Conservation (phyloP, 305 asterid species). For the Fraxinus sp. region DNA sequence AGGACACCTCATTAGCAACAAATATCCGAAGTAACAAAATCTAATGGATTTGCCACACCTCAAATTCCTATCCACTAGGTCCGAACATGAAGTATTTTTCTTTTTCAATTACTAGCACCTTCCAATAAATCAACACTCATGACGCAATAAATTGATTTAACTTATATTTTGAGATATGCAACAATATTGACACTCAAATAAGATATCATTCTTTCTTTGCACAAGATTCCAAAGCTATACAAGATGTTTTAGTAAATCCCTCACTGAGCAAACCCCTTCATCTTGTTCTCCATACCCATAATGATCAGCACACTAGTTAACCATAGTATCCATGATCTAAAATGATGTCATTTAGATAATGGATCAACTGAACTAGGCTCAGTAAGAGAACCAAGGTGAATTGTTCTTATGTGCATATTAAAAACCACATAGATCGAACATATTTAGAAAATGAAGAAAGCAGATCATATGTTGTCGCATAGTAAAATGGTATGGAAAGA, state of each 20-base stretch:
- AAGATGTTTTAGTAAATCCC: neutral
- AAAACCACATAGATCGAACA: neutral
- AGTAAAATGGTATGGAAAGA: neutral
- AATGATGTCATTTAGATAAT: neutral
- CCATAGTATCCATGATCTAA: neutral
- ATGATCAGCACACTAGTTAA: neutral
- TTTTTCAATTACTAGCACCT: neutral
- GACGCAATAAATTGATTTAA: neutral
- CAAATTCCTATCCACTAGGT: neutral
- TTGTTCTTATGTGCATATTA: neutral
- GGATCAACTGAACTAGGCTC: neutral
- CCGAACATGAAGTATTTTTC: neutral
- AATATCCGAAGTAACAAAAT: neutral
- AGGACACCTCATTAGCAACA: conserved; percentile 10
- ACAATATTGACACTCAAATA: neutral
- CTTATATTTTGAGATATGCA: neutral
- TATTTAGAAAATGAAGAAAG: neutral
- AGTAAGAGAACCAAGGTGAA: neutral
- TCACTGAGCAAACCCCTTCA: neutral
- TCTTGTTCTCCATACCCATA: neutral
- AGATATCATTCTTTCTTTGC: neutral
- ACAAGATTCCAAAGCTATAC: neutral
- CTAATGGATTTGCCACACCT: neutral
- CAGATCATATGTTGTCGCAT: neutral
- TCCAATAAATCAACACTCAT: neutral